Percentiles rank a stretch among this genome's conserved stretches.
Conservation (phyloP, 2,329 filamentous ascomycete species). For the Talaromyces atroroseus region DNA sequence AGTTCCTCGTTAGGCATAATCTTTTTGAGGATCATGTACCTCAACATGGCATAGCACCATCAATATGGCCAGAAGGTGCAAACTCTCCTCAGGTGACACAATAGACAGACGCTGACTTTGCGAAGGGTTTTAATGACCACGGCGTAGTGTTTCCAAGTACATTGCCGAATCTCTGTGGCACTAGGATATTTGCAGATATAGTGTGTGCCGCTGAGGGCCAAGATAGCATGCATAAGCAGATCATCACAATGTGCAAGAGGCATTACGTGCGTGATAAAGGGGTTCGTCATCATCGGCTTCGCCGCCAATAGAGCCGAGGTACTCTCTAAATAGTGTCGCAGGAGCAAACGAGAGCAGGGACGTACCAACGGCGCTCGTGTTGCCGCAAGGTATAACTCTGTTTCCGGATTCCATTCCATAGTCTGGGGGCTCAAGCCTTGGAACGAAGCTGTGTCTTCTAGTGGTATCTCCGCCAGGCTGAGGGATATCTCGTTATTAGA, state of each 20-base stretch:
- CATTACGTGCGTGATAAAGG: background rate
- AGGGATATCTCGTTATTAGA: background rate
- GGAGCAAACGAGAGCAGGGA: background rate
- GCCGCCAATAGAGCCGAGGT: background rate
- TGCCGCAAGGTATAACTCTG: background rate
- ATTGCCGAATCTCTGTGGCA: background rate
- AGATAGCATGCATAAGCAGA: background rate
- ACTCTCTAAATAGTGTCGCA: background rate
- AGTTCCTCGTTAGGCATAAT: background rate
- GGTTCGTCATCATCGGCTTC: background rate
- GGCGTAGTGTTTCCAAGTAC: background rate
- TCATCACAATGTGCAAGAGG: background rate
- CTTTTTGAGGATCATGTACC: background rate
- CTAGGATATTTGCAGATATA: background rate
- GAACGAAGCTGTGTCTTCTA: background rate
- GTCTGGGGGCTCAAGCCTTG: background rate
- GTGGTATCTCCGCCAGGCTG: background rate
- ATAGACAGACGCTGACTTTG: background rate
- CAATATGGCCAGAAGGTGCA: background rate
- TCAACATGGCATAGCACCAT: background rate
- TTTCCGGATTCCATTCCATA: background rate
- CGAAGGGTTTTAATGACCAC: background rate
- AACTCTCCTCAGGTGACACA: background rate
- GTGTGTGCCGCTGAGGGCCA: background rate
- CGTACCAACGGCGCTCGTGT: background rate